Evolutionary conservation across 2,329 filamentous ascomycete species (phyloP).

Genomic region (Colletotrichum truncatum): DNA sequence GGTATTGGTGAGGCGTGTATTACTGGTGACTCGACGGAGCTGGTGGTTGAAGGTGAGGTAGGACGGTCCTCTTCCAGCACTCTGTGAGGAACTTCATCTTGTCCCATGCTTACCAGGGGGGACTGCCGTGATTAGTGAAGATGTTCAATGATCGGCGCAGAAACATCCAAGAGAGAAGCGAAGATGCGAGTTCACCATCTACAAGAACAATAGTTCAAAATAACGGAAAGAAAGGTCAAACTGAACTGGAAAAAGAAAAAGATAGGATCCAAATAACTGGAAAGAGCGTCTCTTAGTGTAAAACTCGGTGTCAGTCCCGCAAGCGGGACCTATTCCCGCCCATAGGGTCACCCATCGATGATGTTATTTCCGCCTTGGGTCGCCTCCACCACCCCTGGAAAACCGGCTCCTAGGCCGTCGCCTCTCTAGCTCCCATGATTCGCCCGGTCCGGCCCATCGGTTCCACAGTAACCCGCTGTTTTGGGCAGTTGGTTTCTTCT

Average conservation of each 20-base stretch:
- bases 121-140: too few species aligned
- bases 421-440: conserved; percentile 14
- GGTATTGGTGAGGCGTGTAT: neutral
- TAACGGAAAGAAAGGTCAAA: neutral
- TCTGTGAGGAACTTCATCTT: neutral
- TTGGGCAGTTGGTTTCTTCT: conserved; percentile 4
- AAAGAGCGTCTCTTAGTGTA: neutral
- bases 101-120: conserved; percentile 6
- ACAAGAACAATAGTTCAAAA: neutral
- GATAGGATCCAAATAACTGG: neutral
- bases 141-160: too few species aligned
- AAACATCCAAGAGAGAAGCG: too few species aligned
- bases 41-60: neutral
- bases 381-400: conserved; percentile 17
- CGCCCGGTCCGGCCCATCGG: conserved; percentile 6
- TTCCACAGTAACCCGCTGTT: conserved; percentile 14
- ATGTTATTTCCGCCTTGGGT: conserved; percentile 25
- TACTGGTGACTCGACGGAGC: neutral
- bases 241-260: neutral
- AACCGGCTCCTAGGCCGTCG: conserved; percentile 4
- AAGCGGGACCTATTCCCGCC: conserved; percentile 8
- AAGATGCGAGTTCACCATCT: neutral
- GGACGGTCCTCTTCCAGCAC: neutral
- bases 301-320: neutral
- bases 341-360: neutral